Conservation (phyloP, 192 early-diverging fungal species). For the Pecoramyces ruminantium region DNA sequence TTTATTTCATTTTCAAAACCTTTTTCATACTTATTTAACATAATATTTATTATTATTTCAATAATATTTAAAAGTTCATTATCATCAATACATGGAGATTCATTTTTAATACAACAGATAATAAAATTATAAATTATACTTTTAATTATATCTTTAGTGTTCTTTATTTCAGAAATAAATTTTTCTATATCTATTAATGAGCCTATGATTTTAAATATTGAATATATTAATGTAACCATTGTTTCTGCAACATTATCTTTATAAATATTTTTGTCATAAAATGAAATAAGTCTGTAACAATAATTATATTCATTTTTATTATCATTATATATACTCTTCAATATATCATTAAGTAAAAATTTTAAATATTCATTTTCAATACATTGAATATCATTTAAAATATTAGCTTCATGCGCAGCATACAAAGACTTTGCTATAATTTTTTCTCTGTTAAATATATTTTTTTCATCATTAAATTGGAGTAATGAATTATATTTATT, state of each 20-base stretch:
- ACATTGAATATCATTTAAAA: not conserved
- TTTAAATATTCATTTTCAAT: not conserved
- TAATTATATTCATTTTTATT: not conserved
- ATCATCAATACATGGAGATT: not conserved
- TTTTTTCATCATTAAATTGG: not conserved
- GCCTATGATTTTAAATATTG: not conserved
- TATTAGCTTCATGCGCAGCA: not conserved
- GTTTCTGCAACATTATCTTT: not conserved
- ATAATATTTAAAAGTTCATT: not conserved
- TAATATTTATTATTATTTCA: not conserved
- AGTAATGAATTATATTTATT: not conserved
- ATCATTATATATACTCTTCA: not conserved
- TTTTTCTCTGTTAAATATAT: not conserved
- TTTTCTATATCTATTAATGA: too few relatives aligned
- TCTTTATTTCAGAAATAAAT: too few relatives aligned
- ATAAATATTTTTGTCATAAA: not conserved
- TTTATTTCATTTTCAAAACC: not conserved
- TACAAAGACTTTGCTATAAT: not conserved
- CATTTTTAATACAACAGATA: not conserved
- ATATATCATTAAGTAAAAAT: not conserved
- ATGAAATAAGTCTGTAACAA: not conserved
- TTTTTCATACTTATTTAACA: not conserved
- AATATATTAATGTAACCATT: not conserved
- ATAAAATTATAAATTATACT: not conserved
- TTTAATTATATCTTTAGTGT: not conserved